Evolutionary conservation across 306 rosid species (phyloP).

Genomic region (Hippophae tibetana): DNA sequence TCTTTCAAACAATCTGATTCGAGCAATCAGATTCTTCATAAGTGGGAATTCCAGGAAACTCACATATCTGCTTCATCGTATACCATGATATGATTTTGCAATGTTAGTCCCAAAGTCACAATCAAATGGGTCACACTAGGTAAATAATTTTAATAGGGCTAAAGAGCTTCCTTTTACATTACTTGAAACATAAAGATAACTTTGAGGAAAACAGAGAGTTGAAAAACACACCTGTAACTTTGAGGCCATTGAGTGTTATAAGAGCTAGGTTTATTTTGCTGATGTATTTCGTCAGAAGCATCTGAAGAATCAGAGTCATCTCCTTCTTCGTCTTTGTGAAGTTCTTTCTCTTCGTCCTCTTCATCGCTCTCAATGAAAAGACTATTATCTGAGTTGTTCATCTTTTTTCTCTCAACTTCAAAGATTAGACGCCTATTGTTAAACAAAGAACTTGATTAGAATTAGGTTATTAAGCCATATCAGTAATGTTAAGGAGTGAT

Average conservation of each 20-base stretch:
- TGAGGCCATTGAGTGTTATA: constrained; percentile 82
- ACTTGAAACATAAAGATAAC: neutral
- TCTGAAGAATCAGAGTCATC: constrained; percentile 72
- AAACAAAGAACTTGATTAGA: neutral
- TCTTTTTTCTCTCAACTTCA: constrained; percentile 13
- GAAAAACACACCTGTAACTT: constrained; percentile 64
- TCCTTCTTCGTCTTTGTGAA: constrained; percentile 40
- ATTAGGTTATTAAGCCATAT: constrained; percentile 1
- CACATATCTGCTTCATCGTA: too few relatives aligned
- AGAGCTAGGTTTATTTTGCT: constrained; percentile 54
- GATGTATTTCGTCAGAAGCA: constrained; percentile 41
- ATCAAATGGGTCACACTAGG: too few relatives aligned
- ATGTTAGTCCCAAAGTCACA: too few relatives aligned
- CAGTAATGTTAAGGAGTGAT: neutral
- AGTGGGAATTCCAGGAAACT: too few relatives aligned
- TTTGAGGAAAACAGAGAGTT: neutral
- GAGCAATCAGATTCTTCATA: too few relatives aligned
- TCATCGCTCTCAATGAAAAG: constrained; percentile 69
- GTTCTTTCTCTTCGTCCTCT: constrained; percentile 54
- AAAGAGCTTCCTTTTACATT: too few relatives aligned
- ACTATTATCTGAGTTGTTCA: constrained; percentile 75
- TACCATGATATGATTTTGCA: too few relatives aligned
- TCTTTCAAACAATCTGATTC: too few relatives aligned
- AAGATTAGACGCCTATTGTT: neutral
- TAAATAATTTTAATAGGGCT: too few relatives aligned